These are phyloP conservation scores for Lachancea meyersii DNA, from an alignment of 805 yeast species.

Conservation along the genomic window DNA sequence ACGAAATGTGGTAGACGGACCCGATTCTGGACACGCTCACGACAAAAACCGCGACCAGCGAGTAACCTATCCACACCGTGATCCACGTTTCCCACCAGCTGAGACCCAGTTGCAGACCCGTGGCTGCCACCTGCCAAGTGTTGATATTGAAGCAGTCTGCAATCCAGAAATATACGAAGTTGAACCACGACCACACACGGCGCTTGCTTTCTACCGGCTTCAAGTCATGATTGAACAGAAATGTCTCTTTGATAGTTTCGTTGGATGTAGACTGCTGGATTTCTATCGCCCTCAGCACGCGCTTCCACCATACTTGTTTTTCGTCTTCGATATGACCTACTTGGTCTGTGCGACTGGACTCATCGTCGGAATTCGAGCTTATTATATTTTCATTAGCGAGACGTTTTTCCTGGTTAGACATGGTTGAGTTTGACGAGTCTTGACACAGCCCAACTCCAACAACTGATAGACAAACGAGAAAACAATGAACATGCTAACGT, in stretches of 20 bases:
- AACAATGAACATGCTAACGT: too few species aligned
- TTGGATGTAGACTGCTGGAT: constrained; percentile 7
- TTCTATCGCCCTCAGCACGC: constrained; percentile 1
- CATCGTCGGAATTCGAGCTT: not conserved
- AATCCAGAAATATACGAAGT: constrained; percentile 75
- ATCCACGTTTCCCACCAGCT: constrained; percentile 92
- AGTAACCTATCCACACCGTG: constrained; percentile 81
- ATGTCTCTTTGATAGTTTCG: constrained; percentile 46
- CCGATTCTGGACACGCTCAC: constrained; percentile 73
- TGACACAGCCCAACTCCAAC: too few species aligned
- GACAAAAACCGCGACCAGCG: constrained; percentile 62
- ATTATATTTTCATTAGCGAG: not conserved
- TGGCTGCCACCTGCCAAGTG: constrained; percentile 87
- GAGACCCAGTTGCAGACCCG: constrained; percentile 71
- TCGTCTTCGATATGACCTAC: not conserved
- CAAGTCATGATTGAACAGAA: constrained; percentile 67
- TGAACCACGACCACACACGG: constrained; percentile 82
- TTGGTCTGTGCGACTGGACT: constrained; percentile 1
- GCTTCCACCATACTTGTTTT: constrained; percentile 1
- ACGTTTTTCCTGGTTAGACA: not conserved
- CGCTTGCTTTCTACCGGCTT: constrained; percentile 70
- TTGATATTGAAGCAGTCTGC: constrained; percentile 87
- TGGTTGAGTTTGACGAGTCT: not conserved
- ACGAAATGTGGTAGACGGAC: constrained; percentile 70
- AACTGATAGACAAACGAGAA: too few species aligned